Base-by-base conservation (phyloP, 2,329 filamentous ascomycete species). In the Ramularia endophylla region DNA sequence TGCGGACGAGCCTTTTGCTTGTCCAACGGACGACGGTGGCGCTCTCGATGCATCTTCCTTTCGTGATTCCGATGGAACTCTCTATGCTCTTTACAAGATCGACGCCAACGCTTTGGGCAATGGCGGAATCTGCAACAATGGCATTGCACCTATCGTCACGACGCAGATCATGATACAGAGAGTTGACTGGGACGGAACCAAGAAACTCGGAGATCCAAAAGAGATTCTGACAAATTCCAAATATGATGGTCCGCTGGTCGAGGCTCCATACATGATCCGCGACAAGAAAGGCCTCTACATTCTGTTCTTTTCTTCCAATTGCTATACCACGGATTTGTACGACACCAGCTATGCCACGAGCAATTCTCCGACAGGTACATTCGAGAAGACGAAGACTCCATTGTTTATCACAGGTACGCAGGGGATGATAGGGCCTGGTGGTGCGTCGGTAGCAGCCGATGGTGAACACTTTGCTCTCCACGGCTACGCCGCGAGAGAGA, bases 11-110 rank as follows among this genome's bases (percentile, higher is more conserved):
- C 53, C 52, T 1, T 51, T 57, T 20, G 52, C 50, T 2, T 60
- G 57, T 18, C 55, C 55, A 4, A 45, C 44, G 1, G 46, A 54
- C 13, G 47, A 52, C 38, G 57, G 57, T 31, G 57, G 56, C 33
- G 54, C 56, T 7, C 51, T 60, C 33, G 57, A 60, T 32, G 50
- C 57, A 17, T 51, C 51, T 3, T 51, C 48, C 13, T 60, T 60
- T 45, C 43, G 41, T 20, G 56, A 60, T 33, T 38, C 31, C 7
- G 49, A 54, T 36, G 48, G 46, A 6, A 44, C 38, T 5, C 47
- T 53, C 27, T 60, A 53, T 17, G 41, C 54, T 5, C 34, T 56
- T 3, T 60, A 59, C 48, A 60, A 60, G 33, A 41, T 58, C 40
- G 57, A 60, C 39, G 54, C 46, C 15, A 58, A 59, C 44, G 40